Evolutionary conservation across 495 filamentous ascomycete genomes (phyloP).

Genomic region (Lasiosphaeriaceae sp.): DNA sequence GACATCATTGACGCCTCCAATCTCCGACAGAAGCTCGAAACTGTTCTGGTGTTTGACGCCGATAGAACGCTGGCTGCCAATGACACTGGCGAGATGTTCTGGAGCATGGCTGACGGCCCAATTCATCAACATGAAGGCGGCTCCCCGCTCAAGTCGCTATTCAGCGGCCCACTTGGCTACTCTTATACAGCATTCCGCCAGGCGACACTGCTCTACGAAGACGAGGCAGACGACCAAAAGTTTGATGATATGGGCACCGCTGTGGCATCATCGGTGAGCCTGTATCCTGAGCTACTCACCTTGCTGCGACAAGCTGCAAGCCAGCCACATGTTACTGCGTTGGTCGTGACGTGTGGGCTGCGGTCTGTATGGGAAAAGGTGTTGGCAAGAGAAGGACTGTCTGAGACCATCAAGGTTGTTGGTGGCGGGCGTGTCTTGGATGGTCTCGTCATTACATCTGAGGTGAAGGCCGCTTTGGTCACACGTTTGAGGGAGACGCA

Average conservation of each 20-base stretch:
- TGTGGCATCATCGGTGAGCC: conserved; percentile 39
- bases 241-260: conserved; percentile 47
- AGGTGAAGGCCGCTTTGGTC: conserved; percentile 50
- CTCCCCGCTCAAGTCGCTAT: conserved; percentile 43
- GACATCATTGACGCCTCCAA: conserved; percentile 24
- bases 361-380: conserved; percentile 56
- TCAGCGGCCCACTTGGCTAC: conserved; percentile 48
- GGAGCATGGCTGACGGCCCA: no score
- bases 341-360: conserved; percentile 58
- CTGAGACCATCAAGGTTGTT: conserved; percentile 46
- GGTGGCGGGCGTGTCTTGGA: conserved; percentile 52
- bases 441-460: conserved; percentile 48
- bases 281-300: conserved; percentile 48
- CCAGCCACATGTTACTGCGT: conserved; percentile 41
- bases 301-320: conserved; percentile 38
- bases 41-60: conserved; percentile 53
- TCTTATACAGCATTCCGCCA: conserved; percentile 57
- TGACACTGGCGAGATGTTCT: conserved; percentile 56
- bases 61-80: conserved; percentile 54
- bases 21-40: conserved; percentile 30
- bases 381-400: conserved; percentile 44
- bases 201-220: conserved; percentile 54
- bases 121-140: no score
- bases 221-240: conserved; percentile 33
- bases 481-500: conserved; percentile 32